Evolutionary conservation across 2,329 filamentous ascomycete genomes (phyloP).

Genomic region (Xenoacremonium recifei): DNA sequence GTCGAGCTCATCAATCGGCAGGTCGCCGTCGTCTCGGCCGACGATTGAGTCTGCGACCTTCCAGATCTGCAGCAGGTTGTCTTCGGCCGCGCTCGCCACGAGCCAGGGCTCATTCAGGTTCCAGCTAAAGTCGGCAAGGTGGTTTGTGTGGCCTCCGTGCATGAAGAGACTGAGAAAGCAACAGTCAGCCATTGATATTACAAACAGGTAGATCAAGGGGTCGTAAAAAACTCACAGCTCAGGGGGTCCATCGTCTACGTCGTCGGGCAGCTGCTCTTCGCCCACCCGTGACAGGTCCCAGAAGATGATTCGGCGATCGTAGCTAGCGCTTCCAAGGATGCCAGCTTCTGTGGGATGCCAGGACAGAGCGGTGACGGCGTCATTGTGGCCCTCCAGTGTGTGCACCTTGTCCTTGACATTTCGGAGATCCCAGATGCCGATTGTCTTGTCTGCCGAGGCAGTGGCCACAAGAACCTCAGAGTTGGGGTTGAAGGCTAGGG

Average conservation of each 20-base stretch:
- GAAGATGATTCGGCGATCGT: slow-evolving; percentile 91
- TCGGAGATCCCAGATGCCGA: slow-evolving; percentile 92
- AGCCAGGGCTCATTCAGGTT: slow-evolving; percentile 97
- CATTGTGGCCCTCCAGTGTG: slow-evolving; percentile 81
- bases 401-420: slow-evolving; percentile 90
- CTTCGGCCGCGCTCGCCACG: slow-evolving; percentile 91
- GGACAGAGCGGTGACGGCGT: slow-evolving; percentile 85
- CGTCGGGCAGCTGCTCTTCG: slow-evolving; percentile 91
- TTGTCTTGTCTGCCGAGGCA: slow-evolving; percentile 91
- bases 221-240: slow-evolving; percentile 75
- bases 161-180: slow-evolving; percentile 80
- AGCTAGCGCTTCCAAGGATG: slow-evolving; percentile 86
- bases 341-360: slow-evolving; percentile 93
- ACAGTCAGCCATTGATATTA: no score
- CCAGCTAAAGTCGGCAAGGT: slow-evolving; percentile 96
- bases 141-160: slow-evolving; percentile 97
- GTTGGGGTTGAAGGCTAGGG: slow-evolving; percentile 89
- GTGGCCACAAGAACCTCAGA: slow-evolving; percentile 90
- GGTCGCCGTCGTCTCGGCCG: slow-evolving; percentile 71
- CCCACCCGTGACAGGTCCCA: slow-evolving; percentile 94
- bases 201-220: no score
- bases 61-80: slow-evolving; percentile 96
- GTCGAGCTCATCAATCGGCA: slow-evolving; percentile 76
- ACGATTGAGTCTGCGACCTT: slow-evolving; percentile 82
- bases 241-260: slow-evolving; percentile 90